Base-by-base conservation (phyloP, 768 basidiomycete species). In the Phaeotremella skinneri region DNA sequence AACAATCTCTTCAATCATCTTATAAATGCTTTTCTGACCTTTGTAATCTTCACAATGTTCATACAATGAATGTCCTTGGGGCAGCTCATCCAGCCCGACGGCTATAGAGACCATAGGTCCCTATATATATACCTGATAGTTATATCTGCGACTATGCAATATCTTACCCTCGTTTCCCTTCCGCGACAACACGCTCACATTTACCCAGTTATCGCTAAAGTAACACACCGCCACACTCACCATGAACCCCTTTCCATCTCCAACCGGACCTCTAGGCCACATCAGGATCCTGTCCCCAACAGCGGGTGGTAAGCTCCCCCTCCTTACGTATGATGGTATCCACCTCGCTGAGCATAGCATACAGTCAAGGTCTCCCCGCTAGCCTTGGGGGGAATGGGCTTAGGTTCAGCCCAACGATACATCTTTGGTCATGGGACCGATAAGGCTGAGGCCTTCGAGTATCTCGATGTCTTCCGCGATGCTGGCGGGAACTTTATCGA, bases 401-500 rank as follows among this genome's bases (percentile, higher is more conserved):
- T 72, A 49, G 73, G 71, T 0, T 58, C 64, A 29, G 61, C 63
- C 7, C 69, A 69, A 69, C 41, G 32, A n/a, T 31, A 47, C 1
- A n/a, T 59, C 14, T 39, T 58, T 6, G 23, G 31, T 5, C 13
- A 23, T 11, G 39, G 26, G 27, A n/a, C 41, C 4, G 27, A 73
- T 64, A 82, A 81, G 69, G 76, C 79, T 20, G 50, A 70, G 6
- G 76, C 79, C 0, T 81, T 82, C 67, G 68, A 79, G 64, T 78
- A 74, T 5, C 78, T 83, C 30, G 81, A 83, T 34, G 79, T 79
- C 3, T 67, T 52, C 32, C 76, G 57, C 41, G 74, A 80, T 16
- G 78, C 77, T 0, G 83, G 83, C 20, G 83, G 83, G 1, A 80
- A 81, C 67, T 79, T 78, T 58, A 81, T 83, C 64, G 80, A 82